Percentiles rank a stretch among this genome's conserved stretches.
Evolutionary conservation across 208 protist species (phyloP).

Genomic region (Acanthamoeba lenticulata): DNA sequence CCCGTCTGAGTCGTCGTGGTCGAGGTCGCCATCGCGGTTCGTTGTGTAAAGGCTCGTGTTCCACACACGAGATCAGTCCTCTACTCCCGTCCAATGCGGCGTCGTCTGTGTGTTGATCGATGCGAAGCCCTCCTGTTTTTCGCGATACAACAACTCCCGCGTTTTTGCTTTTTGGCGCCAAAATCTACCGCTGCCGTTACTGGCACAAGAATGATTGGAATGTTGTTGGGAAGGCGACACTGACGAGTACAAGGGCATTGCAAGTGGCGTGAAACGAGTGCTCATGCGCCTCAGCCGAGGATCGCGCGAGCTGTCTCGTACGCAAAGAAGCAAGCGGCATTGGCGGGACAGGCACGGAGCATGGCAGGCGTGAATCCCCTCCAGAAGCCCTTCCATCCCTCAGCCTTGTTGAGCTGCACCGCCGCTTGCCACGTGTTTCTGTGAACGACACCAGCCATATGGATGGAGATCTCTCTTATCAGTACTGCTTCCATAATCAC

Average conservation of each 20-base stretch:
- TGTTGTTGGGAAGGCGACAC: background rate
- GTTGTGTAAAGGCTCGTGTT: conserved; percentile 12
- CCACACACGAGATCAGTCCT: conserved; percentile 1
- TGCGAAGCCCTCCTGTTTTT: background rate
- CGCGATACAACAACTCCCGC: background rate
- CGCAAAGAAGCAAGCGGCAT: conserved; percentile 86
- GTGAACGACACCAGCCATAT: background rate
- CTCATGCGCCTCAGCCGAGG: conserved; percentile 45
- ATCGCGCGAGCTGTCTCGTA: conserved; percentile 77
- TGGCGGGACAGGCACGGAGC: conserved; percentile 86
- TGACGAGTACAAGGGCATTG: background rate
- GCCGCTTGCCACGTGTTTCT: conserved; percentile 28
- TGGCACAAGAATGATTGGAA: background rate
- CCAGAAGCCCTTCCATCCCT: conserved; percentile 65
- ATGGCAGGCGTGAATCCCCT: conserved; percentile 81
- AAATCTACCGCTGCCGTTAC: background rate
- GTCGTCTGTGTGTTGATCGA: background rate
- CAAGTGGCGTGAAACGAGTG: background rate
- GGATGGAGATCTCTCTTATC: background rate
- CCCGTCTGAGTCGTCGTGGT: background rate
- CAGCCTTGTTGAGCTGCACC: conserved; percentile 38
- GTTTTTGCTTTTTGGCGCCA: conserved; percentile 9
- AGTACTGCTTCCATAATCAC: background rate
- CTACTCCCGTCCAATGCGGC: background rate
- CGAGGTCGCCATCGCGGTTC: background rate